These are phyloP conservation scores for Cantharellus anzutake DNA, from an alignment of 768 basidiomycete genomes.

Conservation along the genomic window DNA sequence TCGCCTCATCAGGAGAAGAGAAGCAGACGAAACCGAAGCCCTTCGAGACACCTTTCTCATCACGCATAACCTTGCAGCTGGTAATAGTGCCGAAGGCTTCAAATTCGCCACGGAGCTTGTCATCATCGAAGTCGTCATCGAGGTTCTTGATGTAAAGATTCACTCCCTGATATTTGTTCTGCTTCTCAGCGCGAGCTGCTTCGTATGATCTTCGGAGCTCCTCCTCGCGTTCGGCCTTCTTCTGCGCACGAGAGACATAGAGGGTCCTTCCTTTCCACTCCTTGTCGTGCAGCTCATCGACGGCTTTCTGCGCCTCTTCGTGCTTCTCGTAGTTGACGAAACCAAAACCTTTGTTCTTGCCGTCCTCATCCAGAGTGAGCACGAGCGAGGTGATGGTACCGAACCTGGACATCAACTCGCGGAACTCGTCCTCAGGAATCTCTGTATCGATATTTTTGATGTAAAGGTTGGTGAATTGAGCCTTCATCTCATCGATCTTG, in stretches of 20 bases:
- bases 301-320: slow-evolving; percentile 80
- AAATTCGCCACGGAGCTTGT: slow-evolving; percentile 90
- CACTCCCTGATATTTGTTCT: slow-evolving; percentile 96
- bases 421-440: slow-evolving; percentile 71
- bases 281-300: slow-evolving; percentile 72
- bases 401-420: slow-evolving; percentile 53
- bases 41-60: slow-evolving; percentile 82
- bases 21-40: slow-evolving; percentile 99
- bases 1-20: slow-evolving; percentile 94
- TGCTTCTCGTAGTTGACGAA: slow-evolving; percentile 94
- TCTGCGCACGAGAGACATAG: slow-evolving; percentile 92
- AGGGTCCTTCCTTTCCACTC: slow-evolving; percentile 78
- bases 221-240: slow-evolving; percentile 95
- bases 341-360: slow-evolving; percentile 92
- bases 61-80: slow-evolving; percentile 98
- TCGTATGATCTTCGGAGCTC: slow-evolving; percentile 88
- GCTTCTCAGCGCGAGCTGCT: slow-evolving; percentile 88
- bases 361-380: slow-evolving; percentile 65
- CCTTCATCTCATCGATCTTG: slow-evolving; percentile 93
- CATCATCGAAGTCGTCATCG: slow-evolving; percentile 95
- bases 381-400: slow-evolving; percentile 82
- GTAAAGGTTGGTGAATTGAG: slow-evolving; percentile 96
- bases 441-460: slow-evolving; percentile 90
- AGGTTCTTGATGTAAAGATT: slow-evolving; percentile 99
- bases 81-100: slow-evolving; percentile 95